Percentiles rank a stretch among this genome's conserved stretches.
These are phyloP conservation scores for Phyllosticta capitalensis DNA, from an alignment of 2,329 filamentous ascomycete genomes.

Conservation along the genomic window DNA sequence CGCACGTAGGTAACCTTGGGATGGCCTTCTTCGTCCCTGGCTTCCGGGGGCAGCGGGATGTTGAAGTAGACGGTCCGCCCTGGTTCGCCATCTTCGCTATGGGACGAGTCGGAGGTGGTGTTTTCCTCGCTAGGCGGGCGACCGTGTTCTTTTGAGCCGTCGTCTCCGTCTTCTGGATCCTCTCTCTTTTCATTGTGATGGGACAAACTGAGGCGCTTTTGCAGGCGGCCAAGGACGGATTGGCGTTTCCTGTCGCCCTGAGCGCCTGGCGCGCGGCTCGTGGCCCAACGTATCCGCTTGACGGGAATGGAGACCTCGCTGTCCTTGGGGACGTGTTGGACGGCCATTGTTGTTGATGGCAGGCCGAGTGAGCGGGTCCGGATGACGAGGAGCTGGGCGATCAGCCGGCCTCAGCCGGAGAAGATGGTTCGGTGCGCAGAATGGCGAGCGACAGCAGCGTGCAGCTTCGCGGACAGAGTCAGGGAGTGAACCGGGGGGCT, in stretches of 20 bases:
- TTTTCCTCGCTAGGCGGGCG: conserved; percentile 18
- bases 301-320: conserved; percentile 51
- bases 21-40: conserved; percentile 71
- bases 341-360: conserved; percentile 21
- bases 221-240: conserved; percentile 65
- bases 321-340: conserved; percentile 25
- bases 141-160: conserved; percentile 14
- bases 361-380: conserved; percentile 3
- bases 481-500: conserved; percentile 4
- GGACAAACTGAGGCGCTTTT: conserved; percentile 47
- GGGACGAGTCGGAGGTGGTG: conserved; percentile 22
- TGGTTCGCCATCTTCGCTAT: conserved; percentile 19
- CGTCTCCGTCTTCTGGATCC: conserved; percentile 36
- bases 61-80: conserved; percentile 73
- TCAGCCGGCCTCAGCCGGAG: conserved; percentile 29
- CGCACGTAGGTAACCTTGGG: conserved; percentile 62
- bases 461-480: not conserved
- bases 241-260: conserved; percentile 70
- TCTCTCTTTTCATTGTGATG: conserved; percentile 52
- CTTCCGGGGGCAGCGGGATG: conserved; percentile 61
- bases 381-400: conserved; percentile 13
- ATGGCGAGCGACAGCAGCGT: not conserved
- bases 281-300: conserved; percentile 89
- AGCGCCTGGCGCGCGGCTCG: conserved; percentile 70
- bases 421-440: conserved; percentile 13